Conservation (phyloP, 2,329 filamentous ascomycete species). For the Metarhizium rileyi region DNA sequence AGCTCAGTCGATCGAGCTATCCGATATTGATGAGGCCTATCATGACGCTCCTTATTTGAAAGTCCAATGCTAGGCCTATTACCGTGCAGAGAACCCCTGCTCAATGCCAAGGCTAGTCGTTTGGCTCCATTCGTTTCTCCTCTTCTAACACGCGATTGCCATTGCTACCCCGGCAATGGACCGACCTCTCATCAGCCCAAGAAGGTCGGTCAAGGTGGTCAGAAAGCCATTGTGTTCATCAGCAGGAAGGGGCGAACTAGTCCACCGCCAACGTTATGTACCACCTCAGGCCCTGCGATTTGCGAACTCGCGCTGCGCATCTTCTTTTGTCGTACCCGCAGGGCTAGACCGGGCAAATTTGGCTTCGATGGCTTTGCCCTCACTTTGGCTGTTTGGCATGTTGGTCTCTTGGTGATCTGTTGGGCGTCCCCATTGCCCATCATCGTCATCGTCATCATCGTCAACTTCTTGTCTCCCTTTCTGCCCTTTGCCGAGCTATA, state of each 20-base stretch:
- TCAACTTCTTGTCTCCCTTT: no score
- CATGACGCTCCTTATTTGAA: neutral
- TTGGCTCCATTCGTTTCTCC: neutral
- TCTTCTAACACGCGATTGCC: neutral
- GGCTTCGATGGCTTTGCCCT: neutral
- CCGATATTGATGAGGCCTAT: neutral
- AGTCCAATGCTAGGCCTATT: neutral
- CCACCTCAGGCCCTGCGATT: neutral
- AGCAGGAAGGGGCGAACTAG: neutral
- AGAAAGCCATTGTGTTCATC: neutral
- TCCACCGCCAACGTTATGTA: neutral
- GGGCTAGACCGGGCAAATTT: neutral
- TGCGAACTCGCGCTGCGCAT: neutral
- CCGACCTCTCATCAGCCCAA: neutral
- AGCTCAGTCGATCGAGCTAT: neutral
- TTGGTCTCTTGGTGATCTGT: neutral
- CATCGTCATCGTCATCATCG: no score
- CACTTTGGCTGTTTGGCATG: neutral
- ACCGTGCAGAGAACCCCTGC: neutral
- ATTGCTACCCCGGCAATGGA: neutral
- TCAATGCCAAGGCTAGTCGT: neutral
- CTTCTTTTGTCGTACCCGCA: neutral
- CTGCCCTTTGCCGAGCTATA: neutral
- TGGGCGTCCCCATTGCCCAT: no score
- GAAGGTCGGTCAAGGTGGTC: neutral